Evolutionary conservation across 768 basidiomycete genomes (phyloP).

Genomic region (Sistotremastrum niveocremeum): DNA sequence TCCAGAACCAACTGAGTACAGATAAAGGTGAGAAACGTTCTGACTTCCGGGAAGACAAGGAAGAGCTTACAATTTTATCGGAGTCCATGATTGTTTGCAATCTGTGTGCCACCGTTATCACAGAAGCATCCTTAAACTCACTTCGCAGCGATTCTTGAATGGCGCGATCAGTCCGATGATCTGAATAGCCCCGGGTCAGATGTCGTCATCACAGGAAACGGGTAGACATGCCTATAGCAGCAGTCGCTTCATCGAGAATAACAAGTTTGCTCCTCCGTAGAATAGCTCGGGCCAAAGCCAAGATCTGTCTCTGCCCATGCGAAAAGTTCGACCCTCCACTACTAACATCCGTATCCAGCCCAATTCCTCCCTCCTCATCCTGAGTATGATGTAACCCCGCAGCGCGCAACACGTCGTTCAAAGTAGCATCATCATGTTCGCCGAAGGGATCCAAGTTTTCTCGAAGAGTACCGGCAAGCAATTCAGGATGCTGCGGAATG

Average conservation of each 20-base stretch:
- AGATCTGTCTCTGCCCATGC: slow-evolving; percentile 27
- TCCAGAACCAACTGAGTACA: slow-evolving; percentile 2
- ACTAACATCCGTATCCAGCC: slow-evolving; percentile 11
- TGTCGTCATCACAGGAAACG: slow-evolving; percentile 7
- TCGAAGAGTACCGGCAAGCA: slow-evolving; percentile 19
- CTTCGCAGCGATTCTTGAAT: slow-evolving; percentile 31
- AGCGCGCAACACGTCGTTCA: slow-evolving; percentile 16
- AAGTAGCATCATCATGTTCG: slow-evolving; percentile 23
- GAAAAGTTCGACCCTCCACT: slow-evolving; percentile 10
- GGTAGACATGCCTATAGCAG: slow-evolving; percentile 8
- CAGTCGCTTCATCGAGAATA: slow-evolving; percentile 29
- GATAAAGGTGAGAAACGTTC: not conserved
- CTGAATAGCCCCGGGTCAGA: slow-evolving; percentile 10
- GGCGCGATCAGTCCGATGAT: slow-evolving; percentile 35
- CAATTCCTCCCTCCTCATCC: slow-evolving; percentile 7
- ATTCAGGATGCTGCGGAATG: slow-evolving; percentile 22
- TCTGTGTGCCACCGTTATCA: slow-evolving; percentile 32
- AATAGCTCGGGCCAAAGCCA: slow-evolving; percentile 25
- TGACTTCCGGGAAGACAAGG: not conserved
- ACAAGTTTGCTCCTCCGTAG: slow-evolving; percentile 6
- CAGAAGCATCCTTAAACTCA: slow-evolving; percentile 21
- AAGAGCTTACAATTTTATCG: slow-evolving; percentile 29
- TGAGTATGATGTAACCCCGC: slow-evolving; percentile 11
- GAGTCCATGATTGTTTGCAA: slow-evolving; percentile 22
- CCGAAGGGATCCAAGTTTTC: slow-evolving; percentile 27